Evolutionary conservation across 495 filamentous ascomycete genomes (phyloP).

Genomic region (Lasiosphaeria ovina): DNA sequence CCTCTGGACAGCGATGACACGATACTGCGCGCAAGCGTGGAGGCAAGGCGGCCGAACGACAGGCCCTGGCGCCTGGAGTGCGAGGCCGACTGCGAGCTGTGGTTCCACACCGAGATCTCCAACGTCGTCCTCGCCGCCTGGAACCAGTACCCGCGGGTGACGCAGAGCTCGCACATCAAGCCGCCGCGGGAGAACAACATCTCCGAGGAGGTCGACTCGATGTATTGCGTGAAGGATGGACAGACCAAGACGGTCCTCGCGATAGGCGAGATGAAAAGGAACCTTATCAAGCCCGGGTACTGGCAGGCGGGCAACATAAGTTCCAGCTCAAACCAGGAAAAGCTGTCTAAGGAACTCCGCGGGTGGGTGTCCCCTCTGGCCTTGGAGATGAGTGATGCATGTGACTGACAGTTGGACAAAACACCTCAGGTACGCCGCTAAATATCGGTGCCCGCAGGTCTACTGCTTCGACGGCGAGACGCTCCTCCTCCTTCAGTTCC

Average conservation of each 20-base stretch:
- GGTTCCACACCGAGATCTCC: conserved; percentile 25
- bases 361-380: conserved; percentile 11
- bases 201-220: conserved; percentile 16
- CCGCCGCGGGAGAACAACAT: conserved; percentile 12
- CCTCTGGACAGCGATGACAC: conserved; percentile 12
- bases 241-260: conserved; percentile 7
- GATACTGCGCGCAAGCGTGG: conserved; percentile 9
- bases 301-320: conserved; percentile 13
- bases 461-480: conserved; percentile 18
- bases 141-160: conserved; percentile 15
- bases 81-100: conserved; percentile 22
- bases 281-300: neutral
- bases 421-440: conserved; percentile 18
- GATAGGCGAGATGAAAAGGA: conserved; percentile 21
- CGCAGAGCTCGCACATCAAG: conserved; percentile 21
- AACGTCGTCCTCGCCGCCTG: conserved; percentile 26
- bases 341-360: conserved; percentile 20
- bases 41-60: conserved; percentile 13
- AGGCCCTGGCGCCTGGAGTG: conserved; percentile 18
- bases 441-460: conserved; percentile 17
- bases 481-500: conserved; percentile 17
- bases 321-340: neutral
- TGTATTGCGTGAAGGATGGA: conserved; percentile 12
- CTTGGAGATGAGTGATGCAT: conserved; percentile 8
- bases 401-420: conserved; percentile 9